Evolutionary conservation across 2,329 filamentous ascomycete genomes (phyloP), one percentile per base, ranked within the genome.

Genomic region (Paraconiothyrium brasiliense): DNA sequence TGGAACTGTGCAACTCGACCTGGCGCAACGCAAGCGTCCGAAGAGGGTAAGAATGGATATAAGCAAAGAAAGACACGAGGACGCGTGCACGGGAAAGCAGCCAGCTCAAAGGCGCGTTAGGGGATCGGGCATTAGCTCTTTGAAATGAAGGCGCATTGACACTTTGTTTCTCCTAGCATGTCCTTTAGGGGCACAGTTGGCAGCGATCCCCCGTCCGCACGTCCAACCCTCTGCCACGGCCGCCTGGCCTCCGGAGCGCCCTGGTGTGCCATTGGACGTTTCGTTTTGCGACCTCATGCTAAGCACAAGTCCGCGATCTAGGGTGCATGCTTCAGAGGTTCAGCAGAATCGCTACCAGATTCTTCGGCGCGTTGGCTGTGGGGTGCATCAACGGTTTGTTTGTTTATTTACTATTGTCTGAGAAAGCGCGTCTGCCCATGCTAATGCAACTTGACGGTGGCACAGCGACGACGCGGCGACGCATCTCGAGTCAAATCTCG

Each of bases 41-140:
- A 46, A 54, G 48, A 57, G 58, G 47, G 60, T 50, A 47, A 59
- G 62, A 68, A 58, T 61, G 54, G 60, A 68, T 59, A 71, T 60
- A 59, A 62, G 54, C 52, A 57, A 57, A 37, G 61, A 64, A 54
- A 32, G 58, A 58, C 54, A 65, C 55, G 51, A 60, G 64, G 57
- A 64, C 59, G 62, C 67, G 68, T 67, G 66, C 67, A 59, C 62
- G 61, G 60, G 64, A 58, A 56, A 60, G 62, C 65, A 67, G 67
- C 62, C 14, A 34, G 46, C 56, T 30, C 32, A 13, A 7, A 9
- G 20, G 46, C 30, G 47, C 32, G 59, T 60, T 27, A 30, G 52
- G 55, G 63, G 65, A 67, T 56, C 44, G 50, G 67, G 66, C 50
- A 62, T 67, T 67, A 59, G 66, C 52, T 39, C 62, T 67, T 54